A percentile compares a stretch with the other conserved stretches of the same genome.
These are phyloP conservation scores for Penicillium capsulatum DNA, from an alignment of 2,329 filamentous ascomycete genomes.

Conservation along the genomic window DNA sequence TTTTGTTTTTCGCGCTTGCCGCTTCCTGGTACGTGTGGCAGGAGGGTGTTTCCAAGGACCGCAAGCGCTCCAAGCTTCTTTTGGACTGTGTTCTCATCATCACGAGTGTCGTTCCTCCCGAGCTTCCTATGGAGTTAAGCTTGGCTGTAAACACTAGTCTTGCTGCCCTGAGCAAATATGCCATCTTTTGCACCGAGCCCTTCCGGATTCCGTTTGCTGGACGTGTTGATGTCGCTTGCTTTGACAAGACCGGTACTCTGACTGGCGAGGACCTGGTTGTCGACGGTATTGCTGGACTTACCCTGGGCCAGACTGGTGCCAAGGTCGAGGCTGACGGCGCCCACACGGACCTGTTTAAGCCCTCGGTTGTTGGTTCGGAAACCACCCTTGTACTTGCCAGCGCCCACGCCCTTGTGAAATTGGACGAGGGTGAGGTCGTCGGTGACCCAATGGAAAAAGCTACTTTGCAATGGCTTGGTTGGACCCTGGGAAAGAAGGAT, in stretches of 20 bases:
- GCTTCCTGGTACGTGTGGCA: conserved; percentile 99
- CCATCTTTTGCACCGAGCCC: conserved; percentile 97
- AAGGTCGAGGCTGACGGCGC: conserved; percentile 73
- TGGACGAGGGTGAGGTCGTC: conserved; percentile 95
- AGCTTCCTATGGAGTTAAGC: conserved; percentile 96
- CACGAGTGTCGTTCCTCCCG: conserved; percentile 96
- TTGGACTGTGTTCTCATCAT: conserved; percentile 97
- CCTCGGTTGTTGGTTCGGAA: conserved; percentile 67
- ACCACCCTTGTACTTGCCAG: conserved; percentile 92
- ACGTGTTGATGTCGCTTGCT: conserved; percentile 92
- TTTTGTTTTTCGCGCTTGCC: conserved; percentile 91
- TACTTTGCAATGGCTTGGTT: conserved; percentile 81
- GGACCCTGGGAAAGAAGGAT: conserved; percentile 88
- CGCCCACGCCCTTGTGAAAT: conserved; percentile 89
- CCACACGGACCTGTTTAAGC: conserved; percentile 70
- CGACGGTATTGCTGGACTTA: conserved; percentile 89
- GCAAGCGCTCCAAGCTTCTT: conserved; percentile 94
- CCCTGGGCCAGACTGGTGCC: conserved; percentile 63
- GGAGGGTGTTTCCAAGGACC: conserved; percentile 88
- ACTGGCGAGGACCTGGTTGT: conserved; percentile 96
- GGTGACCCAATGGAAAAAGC: conserved; percentile 99
- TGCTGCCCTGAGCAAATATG: conserved; percentile 87
- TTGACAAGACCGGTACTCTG: conserved; percentile 96
- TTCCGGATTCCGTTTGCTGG: conserved; percentile 97
- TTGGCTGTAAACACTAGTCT: conserved; percentile 96